These are phyloP conservation scores for Wickerhamomyces silvicola DNA, from an alignment of 805 yeast genomes.

Conservation along the genomic window DNA sequence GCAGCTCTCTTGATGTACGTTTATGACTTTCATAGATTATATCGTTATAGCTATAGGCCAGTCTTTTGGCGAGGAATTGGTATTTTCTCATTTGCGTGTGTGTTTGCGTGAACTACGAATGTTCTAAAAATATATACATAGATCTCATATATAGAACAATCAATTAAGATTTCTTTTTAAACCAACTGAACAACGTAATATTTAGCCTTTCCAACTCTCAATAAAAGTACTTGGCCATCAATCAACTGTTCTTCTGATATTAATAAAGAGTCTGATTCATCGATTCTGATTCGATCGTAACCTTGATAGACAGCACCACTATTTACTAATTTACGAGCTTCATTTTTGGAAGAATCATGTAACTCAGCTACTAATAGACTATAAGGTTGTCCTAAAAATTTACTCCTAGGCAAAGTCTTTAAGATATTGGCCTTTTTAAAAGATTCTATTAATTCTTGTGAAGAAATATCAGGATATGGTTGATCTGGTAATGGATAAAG, in stretches of 20 bases:
- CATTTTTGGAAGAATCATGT: slow-evolving; percentile 44
- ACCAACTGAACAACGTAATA: slow-evolving; percentile 46
- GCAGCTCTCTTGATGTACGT: not conserved
- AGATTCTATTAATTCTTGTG: slow-evolving; percentile 45
- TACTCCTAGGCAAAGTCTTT: slow-evolving; percentile 26
- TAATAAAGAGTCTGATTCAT: slow-evolving; percentile 43
- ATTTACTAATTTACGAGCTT: slow-evolving; percentile 53
- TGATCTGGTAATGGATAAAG: slow-evolving; percentile 54
- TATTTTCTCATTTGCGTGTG: no score
- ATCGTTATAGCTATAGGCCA: not conserved
- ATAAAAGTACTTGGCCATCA: slow-evolving; percentile 52
- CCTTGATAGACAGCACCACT: slow-evolving; percentile 77
- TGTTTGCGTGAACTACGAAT: no score
- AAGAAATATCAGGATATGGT: slow-evolving; percentile 39
- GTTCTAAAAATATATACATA: not conserved
- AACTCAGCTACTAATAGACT: slow-evolving; percentile 46
- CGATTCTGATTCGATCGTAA: slow-evolving; percentile 44
- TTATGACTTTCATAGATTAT: not conserved
- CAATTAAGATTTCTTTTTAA: not conserved
- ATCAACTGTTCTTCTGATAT: slow-evolving; percentile 45
- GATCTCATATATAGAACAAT: not conserved
- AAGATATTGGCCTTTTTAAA: slow-evolving; percentile 56
- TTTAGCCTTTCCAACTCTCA: slow-evolving; percentile 71
- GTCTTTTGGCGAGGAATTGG: no score
- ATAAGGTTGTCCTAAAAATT: slow-evolving; percentile 36